Evolutionary conservation across 345 rosid genomes (phyloP).

Genomic region (Ceriops decandra): DNA sequence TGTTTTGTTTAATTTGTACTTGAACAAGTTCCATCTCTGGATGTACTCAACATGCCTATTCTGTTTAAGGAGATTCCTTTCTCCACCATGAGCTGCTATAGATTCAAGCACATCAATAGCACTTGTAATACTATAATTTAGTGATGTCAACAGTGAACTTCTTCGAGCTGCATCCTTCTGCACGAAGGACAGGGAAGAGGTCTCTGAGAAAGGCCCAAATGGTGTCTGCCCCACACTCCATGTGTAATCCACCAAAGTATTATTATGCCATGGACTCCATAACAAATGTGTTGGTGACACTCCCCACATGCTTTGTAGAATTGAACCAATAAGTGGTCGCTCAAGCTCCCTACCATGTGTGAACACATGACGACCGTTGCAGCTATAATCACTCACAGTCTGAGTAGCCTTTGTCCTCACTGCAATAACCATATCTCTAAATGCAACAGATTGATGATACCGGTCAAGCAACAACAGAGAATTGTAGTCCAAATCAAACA

Average conservation of each 20-base stretch:
- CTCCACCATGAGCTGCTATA: conserved; percentile 77
- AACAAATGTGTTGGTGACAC: conserved; percentile 83
- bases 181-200: conserved; percentile 68
- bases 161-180: conserved; percentile 96
- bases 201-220: conserved; percentile 92
- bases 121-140: conserved; percentile 77
- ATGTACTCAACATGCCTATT: conserved; percentile 56
- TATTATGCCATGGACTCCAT: conserved; percentile 85
- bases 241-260: conserved; percentile 82
- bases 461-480: conserved; percentile 73
- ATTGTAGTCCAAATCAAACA: conserved; percentile 79
- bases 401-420: conserved; percentile 83
- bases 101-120: conserved; percentile 77
- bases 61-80: conserved; percentile 60
- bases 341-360: conserved; percentile 75
- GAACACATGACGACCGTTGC: conserved; percentile 89
- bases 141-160: conserved; percentile 63
- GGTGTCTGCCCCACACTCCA: conserved; percentile 99
- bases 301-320: conserved; percentile 99
- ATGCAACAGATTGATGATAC: conserved; percentile 84
- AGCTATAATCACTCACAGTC: conserved; percentile 89
- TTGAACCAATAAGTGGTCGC: conserved; percentile 82
- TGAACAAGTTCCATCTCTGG: conserved; percentile 85
- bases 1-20: conserved; percentile 78
- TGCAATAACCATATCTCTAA: conserved; percentile 89